Percentiles rank a stretch among this genome's conserved stretches.
Conservation (phyloP, 371 early-diverging fungal species). For the Syncephalastrum monosporum region DNA sequence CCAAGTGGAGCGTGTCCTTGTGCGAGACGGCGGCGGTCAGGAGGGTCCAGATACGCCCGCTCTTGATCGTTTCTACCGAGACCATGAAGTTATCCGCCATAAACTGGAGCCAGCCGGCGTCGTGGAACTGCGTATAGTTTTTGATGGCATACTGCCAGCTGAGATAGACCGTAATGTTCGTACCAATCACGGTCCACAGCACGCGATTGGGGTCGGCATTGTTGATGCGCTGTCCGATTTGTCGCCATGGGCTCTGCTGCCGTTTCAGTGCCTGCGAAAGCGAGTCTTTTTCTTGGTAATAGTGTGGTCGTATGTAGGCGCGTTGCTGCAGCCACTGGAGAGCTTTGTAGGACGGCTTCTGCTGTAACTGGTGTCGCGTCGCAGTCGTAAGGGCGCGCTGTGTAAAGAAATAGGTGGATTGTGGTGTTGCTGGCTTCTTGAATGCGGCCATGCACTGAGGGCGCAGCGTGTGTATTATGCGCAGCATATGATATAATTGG, state of each 20-base stretch:
- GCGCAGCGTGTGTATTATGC: too few relatives aligned
- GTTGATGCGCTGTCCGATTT: constrained; percentile 27
- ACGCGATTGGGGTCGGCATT: constrained; percentile 37
- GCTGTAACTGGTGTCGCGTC: too few relatives aligned
- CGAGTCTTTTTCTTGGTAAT: constrained; percentile 19
- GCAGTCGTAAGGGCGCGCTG: too few relatives aligned
- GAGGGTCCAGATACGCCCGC: constrained; percentile 48
- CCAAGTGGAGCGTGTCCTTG: constrained; percentile 44
- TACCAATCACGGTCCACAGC: constrained; percentile 44
- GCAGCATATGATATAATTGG: too few relatives aligned
- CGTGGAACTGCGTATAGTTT: constrained; percentile 44
- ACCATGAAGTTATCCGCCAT: constrained; percentile 49
- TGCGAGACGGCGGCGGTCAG: constrained; percentile 55
- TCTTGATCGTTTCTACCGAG: constrained; percentile 29
- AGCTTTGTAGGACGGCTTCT: too few relatives aligned
- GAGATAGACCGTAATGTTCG: constrained; percentile 48
- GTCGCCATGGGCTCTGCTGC: constrained; percentile 24
- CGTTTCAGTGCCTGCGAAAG: constrained; percentile 22
- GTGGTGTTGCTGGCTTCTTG: too few relatives aligned
- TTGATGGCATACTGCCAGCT: constrained; percentile 57
- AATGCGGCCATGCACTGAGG: too few relatives aligned
- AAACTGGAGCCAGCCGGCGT: constrained; percentile 37
- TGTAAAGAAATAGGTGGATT: too few relatives aligned
- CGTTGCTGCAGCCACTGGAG: constrained; percentile 4
- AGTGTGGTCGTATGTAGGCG: constrained; percentile 33